phyloP scores from a whole-genome alignment of 2,329 filamentous ascomycete genomes.

The Diaporthe humulicola region DNA sequence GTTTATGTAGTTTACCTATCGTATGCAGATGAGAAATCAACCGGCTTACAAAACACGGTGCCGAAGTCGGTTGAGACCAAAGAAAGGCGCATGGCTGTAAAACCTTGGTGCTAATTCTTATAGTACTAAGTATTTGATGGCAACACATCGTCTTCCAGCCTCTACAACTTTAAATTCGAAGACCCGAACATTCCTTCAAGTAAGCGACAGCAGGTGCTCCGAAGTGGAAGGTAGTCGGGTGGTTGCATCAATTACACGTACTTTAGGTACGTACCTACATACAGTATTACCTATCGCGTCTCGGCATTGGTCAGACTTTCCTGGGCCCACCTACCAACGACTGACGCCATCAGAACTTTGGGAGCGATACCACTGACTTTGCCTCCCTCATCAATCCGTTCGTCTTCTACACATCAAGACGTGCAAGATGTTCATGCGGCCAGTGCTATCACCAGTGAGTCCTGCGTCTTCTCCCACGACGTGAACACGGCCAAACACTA shows the following conservation, averaged over 20 bases:
- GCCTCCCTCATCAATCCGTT: background rate
- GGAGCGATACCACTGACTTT: background rate
- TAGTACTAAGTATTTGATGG: background rate
- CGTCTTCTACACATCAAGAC: background rate
- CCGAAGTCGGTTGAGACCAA: background rate
- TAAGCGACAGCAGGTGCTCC: background rate
- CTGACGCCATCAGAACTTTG: slow-evolving; percentile 21
- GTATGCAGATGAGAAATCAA: slow-evolving; percentile 16
- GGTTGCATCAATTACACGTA: background rate
- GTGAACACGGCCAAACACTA: background rate
- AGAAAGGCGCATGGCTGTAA: background rate
- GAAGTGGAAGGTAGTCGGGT: background rate
- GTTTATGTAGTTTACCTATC: background rate
- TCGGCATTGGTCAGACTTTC: slow-evolving; percentile 35
- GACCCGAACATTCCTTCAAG: background rate
- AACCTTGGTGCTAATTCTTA: background rate
- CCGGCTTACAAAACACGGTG: slow-evolving; percentile 23
- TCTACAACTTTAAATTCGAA: background rate
- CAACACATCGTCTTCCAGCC: background rate
- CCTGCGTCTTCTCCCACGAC: background rate
- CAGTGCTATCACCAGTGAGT: slow-evolving; percentile 38
- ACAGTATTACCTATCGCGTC: slow-evolving; percentile 20
- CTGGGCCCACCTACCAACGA: background rate
- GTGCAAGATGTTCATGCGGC: slow-evolving; percentile 39
- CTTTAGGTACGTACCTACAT: too few relatives aligned